Conservation (phyloP, 2,329 filamentous ascomycete genomes). For the Penicillium sp. region DNA sequence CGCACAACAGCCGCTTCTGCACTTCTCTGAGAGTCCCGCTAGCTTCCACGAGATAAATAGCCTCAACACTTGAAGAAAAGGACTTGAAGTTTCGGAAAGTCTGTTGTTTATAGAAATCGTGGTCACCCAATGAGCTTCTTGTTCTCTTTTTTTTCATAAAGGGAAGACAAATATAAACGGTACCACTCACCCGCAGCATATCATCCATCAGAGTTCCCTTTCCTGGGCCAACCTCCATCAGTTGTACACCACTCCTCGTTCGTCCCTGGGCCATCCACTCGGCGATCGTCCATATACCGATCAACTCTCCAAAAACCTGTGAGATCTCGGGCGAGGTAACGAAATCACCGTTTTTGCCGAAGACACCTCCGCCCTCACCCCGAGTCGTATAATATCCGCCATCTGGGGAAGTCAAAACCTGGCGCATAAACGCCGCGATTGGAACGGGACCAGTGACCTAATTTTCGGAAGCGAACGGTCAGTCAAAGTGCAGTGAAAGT, state of each 20-base stretch:
- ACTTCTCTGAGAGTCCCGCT: constrained; percentile 72
- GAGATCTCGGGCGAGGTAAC: constrained; percentile 97
- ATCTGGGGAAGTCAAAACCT: constrained; percentile 87
- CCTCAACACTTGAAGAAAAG: constrained; percentile 73
- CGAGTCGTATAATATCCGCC: constrained; percentile 91
- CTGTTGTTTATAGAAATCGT: constrained; percentile 43
- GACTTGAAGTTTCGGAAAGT: constrained; percentile 80
- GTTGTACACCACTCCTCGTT: constrained; percentile 69
- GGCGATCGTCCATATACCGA: constrained; percentile 91
- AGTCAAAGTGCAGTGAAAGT: neutral
- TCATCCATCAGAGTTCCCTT: constrained; percentile 97
- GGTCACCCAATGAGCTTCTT: constrained; percentile 1
- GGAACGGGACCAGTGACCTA: constrained; percentile 86
- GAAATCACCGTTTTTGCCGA: constrained; percentile 91
- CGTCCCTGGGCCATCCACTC: constrained; percentile 94
- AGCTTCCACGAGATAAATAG: constrained; percentile 94
- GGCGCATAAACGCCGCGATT: constrained; percentile 94
- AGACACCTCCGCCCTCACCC: constrained; percentile 72
- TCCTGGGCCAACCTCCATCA: constrained; percentile 92
- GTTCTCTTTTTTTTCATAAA: neutral
- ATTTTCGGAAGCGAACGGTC: constrained; percentile 28
- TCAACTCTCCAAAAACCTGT: constrained; percentile 90
- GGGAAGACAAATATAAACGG: neutral
- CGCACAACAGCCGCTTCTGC: constrained; percentile 81
- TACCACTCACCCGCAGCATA: constrained; percentile 72